Conservation (phyloP, 768 basidiomycete species). For the Leccinum subtestaceum region DNA sequence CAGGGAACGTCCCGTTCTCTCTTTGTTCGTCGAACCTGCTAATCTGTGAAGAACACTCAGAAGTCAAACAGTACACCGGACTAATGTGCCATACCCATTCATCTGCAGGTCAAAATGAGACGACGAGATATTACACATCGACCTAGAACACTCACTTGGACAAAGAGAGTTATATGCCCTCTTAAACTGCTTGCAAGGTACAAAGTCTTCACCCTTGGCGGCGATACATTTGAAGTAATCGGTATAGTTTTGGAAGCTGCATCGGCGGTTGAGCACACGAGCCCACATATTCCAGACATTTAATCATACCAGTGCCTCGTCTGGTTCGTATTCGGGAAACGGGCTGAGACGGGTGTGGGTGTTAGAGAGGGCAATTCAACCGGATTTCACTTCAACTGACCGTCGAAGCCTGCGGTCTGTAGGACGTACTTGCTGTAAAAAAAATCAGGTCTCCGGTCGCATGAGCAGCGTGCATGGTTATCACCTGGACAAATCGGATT, state of each 20-base stretch:
- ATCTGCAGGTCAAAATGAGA: slow-evolving; percentile 46
- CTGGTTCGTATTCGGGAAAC: slow-evolving; percentile 91
- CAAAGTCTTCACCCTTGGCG: slow-evolving; percentile 96
- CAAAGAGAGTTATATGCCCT: slow-evolving; percentile 94
- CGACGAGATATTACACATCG: neutral
- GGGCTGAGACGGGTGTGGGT: slow-evolving; percentile 47
- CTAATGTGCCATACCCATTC: slow-evolving; percentile 80
- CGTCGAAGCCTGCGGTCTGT: slow-evolving; percentile 95
- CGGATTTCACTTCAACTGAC: slow-evolving; percentile 36
- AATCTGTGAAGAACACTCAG: slow-evolving; percentile 46
- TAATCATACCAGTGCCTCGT: slow-evolving; percentile 85
- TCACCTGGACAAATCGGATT: slow-evolving; percentile 55
- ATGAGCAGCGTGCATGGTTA: slow-evolving; percentile 1
- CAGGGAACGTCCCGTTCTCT: slow-evolving; percentile 89
- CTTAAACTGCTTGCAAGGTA: slow-evolving; percentile 99
- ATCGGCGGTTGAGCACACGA: slow-evolving; percentile 1
- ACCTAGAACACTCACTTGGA: slow-evolving; percentile 70
- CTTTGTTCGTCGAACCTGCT: slow-evolving; percentile 93
- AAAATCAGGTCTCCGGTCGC: slow-evolving; percentile 13
- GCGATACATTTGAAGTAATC: slow-evolving; percentile 98
- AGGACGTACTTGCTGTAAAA: slow-evolving; percentile 74
- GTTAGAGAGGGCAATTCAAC: slow-evolving; percentile 5
- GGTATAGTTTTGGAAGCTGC: slow-evolving; percentile 91
- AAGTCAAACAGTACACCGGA: neutral
- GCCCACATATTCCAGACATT: neutral